Evolutionary conservation across 2,329 filamentous ascomycete genomes (phyloP), one percentile per base, ranked within the genome.

Genomic region (Colletotrichum tamarilloi): DNA sequence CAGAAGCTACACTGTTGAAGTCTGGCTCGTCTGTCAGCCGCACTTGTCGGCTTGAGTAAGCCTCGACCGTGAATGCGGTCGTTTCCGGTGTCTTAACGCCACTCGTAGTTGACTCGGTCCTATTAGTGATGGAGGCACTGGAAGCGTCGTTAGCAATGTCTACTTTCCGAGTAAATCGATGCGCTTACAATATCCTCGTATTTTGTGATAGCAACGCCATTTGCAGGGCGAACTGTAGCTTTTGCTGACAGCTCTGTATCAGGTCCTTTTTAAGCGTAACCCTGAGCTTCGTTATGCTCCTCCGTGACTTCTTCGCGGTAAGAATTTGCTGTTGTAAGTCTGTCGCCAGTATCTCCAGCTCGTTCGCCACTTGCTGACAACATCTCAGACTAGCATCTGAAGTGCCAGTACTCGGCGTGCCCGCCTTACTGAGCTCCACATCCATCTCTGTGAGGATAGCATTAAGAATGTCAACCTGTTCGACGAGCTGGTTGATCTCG

Each of bases 191-290:
- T 1, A 60, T 62, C 16, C 60, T 56, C 1, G 42, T 67, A 5
- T 55, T 38, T 14, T 67, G 62, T 5, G 63, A 67, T 11, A 67
- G 26, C 7, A 26, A n/a, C 1, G 60, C n/a, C 3, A 72, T 57
- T 1, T 57, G 28, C 35, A 72, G 12, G 7, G 64, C 64, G 6
- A 38, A 62, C n/a, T 58, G 38, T 6, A 73, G 35, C 26, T 56
- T 71, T 8, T 74, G 46, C 14, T 72, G 57, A 4, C 63, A 62
- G 1, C 19, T 12, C 3, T 14, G 62, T 1, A 72, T 53, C 4
- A 24, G 4, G 4, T 74, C 72, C 19, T 52, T 72, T 68, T 65
- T 74, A 22, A 72, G 56, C 0, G 68, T 53, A 1, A 68, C 69
- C 30, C 59, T 63, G 6, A 73, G 49, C 53, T 73, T 73, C 19